Conservation (phyloP, 768 basidiomycete genomes). For the Tylopilus felleus region DNA sequence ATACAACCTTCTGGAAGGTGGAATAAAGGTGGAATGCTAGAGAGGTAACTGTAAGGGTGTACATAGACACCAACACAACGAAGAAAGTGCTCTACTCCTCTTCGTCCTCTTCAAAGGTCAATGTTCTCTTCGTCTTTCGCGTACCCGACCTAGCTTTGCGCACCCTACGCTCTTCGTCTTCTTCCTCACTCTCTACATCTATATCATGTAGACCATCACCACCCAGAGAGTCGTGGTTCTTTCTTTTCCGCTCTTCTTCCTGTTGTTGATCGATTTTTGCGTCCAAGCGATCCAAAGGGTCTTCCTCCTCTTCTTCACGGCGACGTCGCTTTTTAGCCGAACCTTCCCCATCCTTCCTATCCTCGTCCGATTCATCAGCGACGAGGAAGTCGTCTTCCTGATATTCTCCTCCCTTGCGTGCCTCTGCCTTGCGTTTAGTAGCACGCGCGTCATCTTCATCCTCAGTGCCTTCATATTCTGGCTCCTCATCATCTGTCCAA, state of each 20-base stretch:
- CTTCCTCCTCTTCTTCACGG: constrained; percentile 51
- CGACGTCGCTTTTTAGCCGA: constrained; percentile 35
- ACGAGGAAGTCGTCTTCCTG: constrained; percentile 86
- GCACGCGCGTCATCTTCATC: constrained; percentile 52
- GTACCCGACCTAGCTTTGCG: constrained; percentile 51
- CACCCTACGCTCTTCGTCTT: constrained; percentile 67
- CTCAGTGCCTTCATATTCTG: constrained; percentile 52
- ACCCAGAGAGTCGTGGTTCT: constrained; percentile 29
- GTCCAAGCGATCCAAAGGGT: constrained; percentile 67
- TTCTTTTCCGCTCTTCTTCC: constrained; percentile 50
- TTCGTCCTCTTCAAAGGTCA: constrained; percentile 60
- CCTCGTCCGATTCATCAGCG: constrained; percentile 72
- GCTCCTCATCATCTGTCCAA: constrained; percentile 70
- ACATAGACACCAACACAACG: constrained; percentile 11
- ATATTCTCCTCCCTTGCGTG: constrained; percentile 66
- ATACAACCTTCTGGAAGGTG: constrained; percentile 62
- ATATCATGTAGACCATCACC: constrained; percentile 47
- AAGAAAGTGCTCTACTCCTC: constrained; percentile 29
- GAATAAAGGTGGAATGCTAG: constrained; percentile 54
- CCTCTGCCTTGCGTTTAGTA: constrained; percentile 43
- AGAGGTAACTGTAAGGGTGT: constrained; percentile 26
- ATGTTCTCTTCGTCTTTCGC: constrained; percentile 50
- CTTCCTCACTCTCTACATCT: constrained; percentile 72
- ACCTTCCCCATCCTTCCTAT: constrained; percentile 39
- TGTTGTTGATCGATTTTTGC: constrained; percentile 57